These are phyloP conservation scores for Arxiozyma heterogenica DNA, from an alignment of 1,139 yeast genomes.

Conservation along the genomic window DNA sequence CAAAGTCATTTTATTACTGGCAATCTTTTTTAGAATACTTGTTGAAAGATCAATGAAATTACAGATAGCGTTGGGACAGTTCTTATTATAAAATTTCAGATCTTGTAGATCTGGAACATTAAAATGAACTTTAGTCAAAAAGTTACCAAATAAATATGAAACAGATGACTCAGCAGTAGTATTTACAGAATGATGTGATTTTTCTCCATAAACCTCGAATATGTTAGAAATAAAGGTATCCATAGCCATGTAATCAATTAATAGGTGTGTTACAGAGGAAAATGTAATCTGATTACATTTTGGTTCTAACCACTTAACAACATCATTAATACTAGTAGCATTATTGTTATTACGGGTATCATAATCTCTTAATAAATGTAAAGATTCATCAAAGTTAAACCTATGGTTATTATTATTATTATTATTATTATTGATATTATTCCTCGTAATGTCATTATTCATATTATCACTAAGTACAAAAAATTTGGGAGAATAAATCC, in stretches of 20 bases:
- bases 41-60: conserved; percentile 22
- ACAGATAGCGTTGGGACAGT: conserved; percentile 7
- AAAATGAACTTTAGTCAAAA: conserved; percentile 9
- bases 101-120: conserved; percentile 10
- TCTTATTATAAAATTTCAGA: conserved; percentile 10
- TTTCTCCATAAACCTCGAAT: conserved; percentile 3
- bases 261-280: conserved; percentile 8
- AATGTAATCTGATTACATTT: conserved; percentile 10
- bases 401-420: neutral
- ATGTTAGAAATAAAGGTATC: conserved; percentile 15
- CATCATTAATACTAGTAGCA: neutral
- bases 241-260: conserved; percentile 15
- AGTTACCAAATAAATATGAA: conserved; percentile 9
- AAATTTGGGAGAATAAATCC: conserved; percentile 11
- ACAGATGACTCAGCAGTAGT: conserved; percentile 2
- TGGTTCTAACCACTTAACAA: conserved; percentile 6
- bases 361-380: too few species aligned
- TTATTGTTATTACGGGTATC: neutral
- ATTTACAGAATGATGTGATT: neutral
- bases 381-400: too few species aligned
- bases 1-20: conserved; percentile 9
- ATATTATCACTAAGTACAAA: conserved; percentile 4
- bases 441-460: neutral
- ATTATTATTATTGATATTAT: neutral
- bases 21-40: conserved; percentile 13